phyloP scores from a whole-genome alignment of 768 basidiomycete species.

The Rhodotorula kratochvilovae region DNA sequence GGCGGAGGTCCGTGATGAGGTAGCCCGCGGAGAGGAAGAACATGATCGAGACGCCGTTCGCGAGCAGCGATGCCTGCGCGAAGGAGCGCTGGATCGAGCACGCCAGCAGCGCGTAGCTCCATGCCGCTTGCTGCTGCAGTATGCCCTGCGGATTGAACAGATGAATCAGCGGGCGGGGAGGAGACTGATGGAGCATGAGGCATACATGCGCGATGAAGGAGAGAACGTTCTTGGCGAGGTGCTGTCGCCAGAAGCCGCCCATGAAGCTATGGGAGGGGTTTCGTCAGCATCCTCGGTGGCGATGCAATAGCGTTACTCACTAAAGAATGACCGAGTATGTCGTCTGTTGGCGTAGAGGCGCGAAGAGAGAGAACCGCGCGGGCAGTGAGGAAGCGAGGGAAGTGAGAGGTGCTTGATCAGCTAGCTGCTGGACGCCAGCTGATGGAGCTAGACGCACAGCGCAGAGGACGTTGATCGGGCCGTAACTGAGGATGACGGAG shows the following conservation, averaged over 20 bases:
- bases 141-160: conserved; percentile 29
- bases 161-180: too few relatives aligned
- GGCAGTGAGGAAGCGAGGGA: too few relatives aligned
- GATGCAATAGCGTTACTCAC: background rate
- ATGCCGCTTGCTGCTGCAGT: conserved; percentile 34
- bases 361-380: too few relatives aligned
- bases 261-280: conserved; percentile 37
- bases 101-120: conserved; percentile 45
- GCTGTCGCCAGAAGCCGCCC: conserved; percentile 47
- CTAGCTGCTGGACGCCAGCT: background rate
- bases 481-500: conserved; percentile 49
- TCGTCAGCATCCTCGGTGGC: rapidly evolving
- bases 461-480: conserved; percentile 49
- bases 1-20: conserved; percentile 24
- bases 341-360: background rate
- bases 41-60: conserved; percentile 41
- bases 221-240: conserved; percentile 49
- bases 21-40: background rate
- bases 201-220: conserved; percentile 48
- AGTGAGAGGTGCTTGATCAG: too few relatives aligned
- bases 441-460: conserved; percentile 12
- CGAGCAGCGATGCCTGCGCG: conserved; percentile 48
- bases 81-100: conserved; percentile 46
- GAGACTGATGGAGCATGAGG: conserved; percentile 38
- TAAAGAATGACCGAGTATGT: conserved; percentile 45